Conservation (phyloP, 306 rosid species). For the Gynostemma pentaphyllum region DNA sequence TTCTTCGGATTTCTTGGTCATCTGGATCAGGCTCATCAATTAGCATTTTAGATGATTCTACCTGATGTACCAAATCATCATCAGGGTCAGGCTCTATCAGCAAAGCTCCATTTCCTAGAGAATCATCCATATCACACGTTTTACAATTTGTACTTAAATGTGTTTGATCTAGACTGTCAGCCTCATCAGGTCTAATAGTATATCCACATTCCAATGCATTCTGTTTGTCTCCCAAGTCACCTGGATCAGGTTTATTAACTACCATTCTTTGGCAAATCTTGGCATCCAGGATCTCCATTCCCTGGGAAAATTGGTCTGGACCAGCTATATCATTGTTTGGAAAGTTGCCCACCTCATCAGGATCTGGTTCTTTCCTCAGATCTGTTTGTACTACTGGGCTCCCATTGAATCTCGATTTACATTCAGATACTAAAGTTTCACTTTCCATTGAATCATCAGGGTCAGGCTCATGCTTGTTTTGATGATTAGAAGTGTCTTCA, state of each 20-base stretch:
- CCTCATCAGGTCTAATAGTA: slow-evolving; percentile 1
- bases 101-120: slow-evolving; percentile 20
- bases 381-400: slow-evolving; percentile 1
- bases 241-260: slow-evolving; percentile 33
- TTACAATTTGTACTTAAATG: slow-evolving; percentile 11
- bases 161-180: slow-evolving; percentile 16
- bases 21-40: slow-evolving; percentile 72
- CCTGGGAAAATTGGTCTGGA: slow-evolving; percentile 15
- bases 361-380: slow-evolving; percentile 22
- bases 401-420: slow-evolving; percentile 15
- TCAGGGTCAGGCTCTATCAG: slow-evolving; percentile 41
- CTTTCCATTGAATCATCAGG: slow-evolving; percentile 40
- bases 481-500: slow-evolving; percentile 22
- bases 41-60: slow-evolving; percentile 31
- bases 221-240: slow-evolving; percentile 19
- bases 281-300: slow-evolving; percentile 20
- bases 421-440: slow-evolving; percentile 13
- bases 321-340: slow-evolving; percentile 14
- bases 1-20: slow-evolving; percentile 70
- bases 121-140: slow-evolving; percentile 23
- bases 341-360: slow-evolving; percentile 27
- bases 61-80: slow-evolving; percentile 26
- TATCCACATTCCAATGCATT: slow-evolving; percentile 10
- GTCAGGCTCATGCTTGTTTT: slow-evolving; percentile 38
- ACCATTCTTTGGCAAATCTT: slow-evolving; percentile 15